Evolutionary conservation across 202 grass and related monocot species (phyloP).

Genomic region (Bolboschoenoplectus hybrid): DNA sequence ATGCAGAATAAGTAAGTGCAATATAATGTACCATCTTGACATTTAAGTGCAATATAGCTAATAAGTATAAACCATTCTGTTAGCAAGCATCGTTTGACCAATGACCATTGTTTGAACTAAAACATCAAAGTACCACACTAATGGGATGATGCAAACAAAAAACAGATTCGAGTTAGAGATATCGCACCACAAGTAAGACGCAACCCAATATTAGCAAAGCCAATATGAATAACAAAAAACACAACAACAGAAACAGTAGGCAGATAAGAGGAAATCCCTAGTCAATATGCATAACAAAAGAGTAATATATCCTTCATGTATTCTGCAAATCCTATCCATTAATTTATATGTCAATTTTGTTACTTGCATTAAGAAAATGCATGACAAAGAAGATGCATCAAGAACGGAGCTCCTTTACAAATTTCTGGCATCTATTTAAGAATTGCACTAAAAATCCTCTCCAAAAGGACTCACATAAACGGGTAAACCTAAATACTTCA

Average conservation of each 20-base stretch:
- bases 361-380: neutral
- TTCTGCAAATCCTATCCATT: neutral
- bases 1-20: neutral
- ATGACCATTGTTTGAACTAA: neutral
- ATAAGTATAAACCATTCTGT: neutral
- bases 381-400: neutral
- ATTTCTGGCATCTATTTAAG: neutral
- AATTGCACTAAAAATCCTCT: neutral
- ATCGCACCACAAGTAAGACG: constrained; percentile 18
- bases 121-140: neutral
- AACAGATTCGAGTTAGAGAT: constrained; percentile 6
- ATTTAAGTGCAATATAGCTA: neutral
- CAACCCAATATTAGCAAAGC: neutral
- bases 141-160: constrained; percentile 28
- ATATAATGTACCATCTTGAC: neutral
- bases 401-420: neutral
- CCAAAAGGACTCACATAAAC: neutral
- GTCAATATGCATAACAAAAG: constrained; percentile 14
- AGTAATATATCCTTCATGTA: neutral
- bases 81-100: neutral
- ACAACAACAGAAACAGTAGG: constrained; percentile 21
- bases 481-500: neutral
- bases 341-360: neutral
- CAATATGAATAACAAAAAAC: neutral
- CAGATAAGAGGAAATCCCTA: neutral